Base-by-base conservation (phyloP, 2,329 filamentous ascomycete species). In the Fusarium keratoplasticum region DNA sequence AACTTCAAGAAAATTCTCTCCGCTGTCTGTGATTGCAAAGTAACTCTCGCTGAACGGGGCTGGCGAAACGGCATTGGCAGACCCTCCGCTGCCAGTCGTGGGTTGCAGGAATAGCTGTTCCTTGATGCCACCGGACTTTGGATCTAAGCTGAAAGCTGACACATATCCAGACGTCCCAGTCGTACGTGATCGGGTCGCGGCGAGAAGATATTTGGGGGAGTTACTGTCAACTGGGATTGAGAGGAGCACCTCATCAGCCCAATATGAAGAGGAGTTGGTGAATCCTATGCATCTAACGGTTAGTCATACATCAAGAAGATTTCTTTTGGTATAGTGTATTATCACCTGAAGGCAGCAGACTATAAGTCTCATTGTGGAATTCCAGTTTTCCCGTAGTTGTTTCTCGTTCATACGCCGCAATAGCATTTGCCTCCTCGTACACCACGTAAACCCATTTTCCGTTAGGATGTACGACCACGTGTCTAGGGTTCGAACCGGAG, bases 21-120 rank as follows among this genome's bases (percentile, higher is more conserved):
- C 69, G 16, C 69, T 71, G 20, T 71, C 66, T 18, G 69, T 71
- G 25, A 71, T 67, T 5, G 66, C 69, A 67, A 71, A 71, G 55
- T 57, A 61, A 7, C 70, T 55, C 60, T 71, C 69, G 27, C 59
- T 64, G 13, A 71, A 70, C 20, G 14, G 11, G 18, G 69, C 54
- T 8, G 69, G 69, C 13, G 69, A 61, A 18, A 71, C 66, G 13
- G 66, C 69, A 27, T 71, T 71, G 3, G 66, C 69, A 11, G 54
- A 64, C 11, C 69, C 69, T 5, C 69, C 69, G 29, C 66, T 71
- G 18, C 47, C 42, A 2, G 66, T 71, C 1, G 69, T 66, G n/a
- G 63, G 59, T 7, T 60, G 14, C 1, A 69, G 35, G 42, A 71
- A 71, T 27, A 64, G 20, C 50, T 64, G 61, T 20, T 64, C 7